Evolutionary conservation across 345 rosid genomes (phyloP).

Genomic region (Populus deltoides): DNA sequence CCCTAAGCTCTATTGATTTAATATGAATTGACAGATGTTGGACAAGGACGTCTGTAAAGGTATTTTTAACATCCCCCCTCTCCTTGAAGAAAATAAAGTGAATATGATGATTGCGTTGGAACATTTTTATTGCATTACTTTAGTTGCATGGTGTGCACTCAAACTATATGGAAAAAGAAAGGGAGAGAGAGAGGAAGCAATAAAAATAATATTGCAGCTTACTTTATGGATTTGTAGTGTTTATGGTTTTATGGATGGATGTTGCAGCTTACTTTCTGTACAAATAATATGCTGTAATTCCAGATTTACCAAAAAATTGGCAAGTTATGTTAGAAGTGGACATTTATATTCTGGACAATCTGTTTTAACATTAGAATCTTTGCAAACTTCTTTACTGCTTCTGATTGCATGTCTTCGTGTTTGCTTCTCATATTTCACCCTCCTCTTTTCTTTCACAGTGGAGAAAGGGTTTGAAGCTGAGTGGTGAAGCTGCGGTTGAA

Average conservation of each 20-base stretch:
- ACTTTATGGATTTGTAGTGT: too few relatives aligned
- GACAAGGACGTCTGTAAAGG: background rate
- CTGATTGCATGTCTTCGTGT: background rate
- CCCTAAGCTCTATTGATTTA: background rate
- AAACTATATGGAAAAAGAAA: background rate
- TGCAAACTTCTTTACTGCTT: background rate
- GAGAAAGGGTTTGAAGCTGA: conserved; percentile 95
- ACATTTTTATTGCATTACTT: too few relatives aligned
- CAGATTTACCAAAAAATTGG: background rate
- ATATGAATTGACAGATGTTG: background rate
- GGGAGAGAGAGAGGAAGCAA: background rate
- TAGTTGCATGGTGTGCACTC: background rate
- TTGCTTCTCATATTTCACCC: background rate
- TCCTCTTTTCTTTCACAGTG: conserved; percentile 49
- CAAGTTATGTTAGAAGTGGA: background rate
- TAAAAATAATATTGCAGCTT: too few relatives aligned
- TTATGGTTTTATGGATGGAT: background rate
- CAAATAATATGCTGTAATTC: background rate
- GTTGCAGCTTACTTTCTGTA: conserved; percentile 4
- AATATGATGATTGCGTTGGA: background rate
- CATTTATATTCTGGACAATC: background rate
- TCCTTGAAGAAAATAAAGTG: background rate
- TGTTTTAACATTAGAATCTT: background rate
- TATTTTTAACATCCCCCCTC: background rate
- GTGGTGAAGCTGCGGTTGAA: conserved; percentile 94